Evolutionary conservation across 169 alveolate genomes (phyloP), one percentile per base, ranked within the genome.

Genomic region (Perkinsus marinus): DNA sequence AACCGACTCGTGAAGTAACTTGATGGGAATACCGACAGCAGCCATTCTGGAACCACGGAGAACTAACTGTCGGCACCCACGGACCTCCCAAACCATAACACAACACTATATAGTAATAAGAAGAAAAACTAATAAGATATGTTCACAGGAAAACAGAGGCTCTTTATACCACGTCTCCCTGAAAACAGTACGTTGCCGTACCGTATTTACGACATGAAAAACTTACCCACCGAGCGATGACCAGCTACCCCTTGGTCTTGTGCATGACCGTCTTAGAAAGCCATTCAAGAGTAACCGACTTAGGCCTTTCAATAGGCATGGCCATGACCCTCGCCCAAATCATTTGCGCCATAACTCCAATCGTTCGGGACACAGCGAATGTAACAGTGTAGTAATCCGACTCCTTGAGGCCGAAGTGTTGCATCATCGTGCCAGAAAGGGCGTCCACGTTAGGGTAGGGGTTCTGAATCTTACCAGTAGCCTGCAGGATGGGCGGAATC

Each of bases 391-490:
- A 98, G 93, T 93, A 97, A 89, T 97, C 97, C 68, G 97, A 96
- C 92, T 97, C 97, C 5, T 90, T 95, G 30, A 98, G 57, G 5
- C 98, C 99, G 93, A 94, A 97, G 92, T 96, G 97, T 92, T 96
- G 94, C 90, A 98, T 94, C 43, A 98, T 94, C 37, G 97, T 96
- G 39, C 99, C 99, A 43, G 98, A 96, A 92, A 96, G 98, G 92
- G 98, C 98, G 95, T 98, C 99, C 43, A 98, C 99, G 94, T 98
- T 98, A 39, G 99, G 99, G 94, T 96, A 97, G 26, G 99, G 99
- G 94, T 97, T 98, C 93, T 95, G 93, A 39, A 98, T 98, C 94
- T 98, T 97, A 16, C 79, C 79, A 57, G 79, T 57, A 19, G 7
- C 22, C 7, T 13, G 5, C 7, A 57, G 34, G 3, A 57, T 30